Base-by-base conservation (phyloP, 352 stramenopile genomes). In the Globisporangium radiosum region DNA sequence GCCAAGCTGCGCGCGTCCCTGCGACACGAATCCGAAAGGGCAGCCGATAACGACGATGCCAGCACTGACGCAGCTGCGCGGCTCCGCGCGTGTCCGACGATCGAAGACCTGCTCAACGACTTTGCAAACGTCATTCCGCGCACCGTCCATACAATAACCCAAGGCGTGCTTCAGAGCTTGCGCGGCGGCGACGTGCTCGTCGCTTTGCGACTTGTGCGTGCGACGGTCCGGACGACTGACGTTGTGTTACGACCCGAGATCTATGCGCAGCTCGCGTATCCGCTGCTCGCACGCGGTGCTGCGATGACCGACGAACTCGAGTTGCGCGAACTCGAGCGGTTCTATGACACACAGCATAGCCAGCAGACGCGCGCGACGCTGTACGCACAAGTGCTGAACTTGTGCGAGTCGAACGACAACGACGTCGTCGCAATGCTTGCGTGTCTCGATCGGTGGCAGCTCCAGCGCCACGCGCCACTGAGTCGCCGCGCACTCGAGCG, bases 251-350 rank as follows among this genome's bases (percentile, higher is more conserved):
- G 75, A 1, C 64, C 76, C 6, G 78, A 87, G 53, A 71, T 90
- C 33, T 90, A 78, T 55, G 78, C 80, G 14, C 78, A 90, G 53
- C 47, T 90, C 7, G 11, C 83, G 47, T 90, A 88, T 52, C 72
- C 80, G 47, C n/a, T 88, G 36, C 61, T 90, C 4, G 80, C 67
- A 40, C 70, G 64, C 13, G 63, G 59, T 5, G 65, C 53, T 37
- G 66, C 52, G 11, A 40, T 66, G 52, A 48, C 56, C 25, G 79
- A 78, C 47, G 66, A 80, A 48, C 71, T 86, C 37, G 68, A 83
- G 13, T 57, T 74, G 7, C 53, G 77, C 1, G 72, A 86, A 50
- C 61, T 88, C 17, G 76, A 90, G 66, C 69, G 70, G n/a, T 71
- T 77, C n/a, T 90, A 75, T 52, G 74, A 90, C 51, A 60, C 45